Evolutionary conservation across 2,329 filamentous ascomycete species (phyloP), one percentile per base, ranked within the genome.

Genomic region (Verticillium nubilum): DNA sequence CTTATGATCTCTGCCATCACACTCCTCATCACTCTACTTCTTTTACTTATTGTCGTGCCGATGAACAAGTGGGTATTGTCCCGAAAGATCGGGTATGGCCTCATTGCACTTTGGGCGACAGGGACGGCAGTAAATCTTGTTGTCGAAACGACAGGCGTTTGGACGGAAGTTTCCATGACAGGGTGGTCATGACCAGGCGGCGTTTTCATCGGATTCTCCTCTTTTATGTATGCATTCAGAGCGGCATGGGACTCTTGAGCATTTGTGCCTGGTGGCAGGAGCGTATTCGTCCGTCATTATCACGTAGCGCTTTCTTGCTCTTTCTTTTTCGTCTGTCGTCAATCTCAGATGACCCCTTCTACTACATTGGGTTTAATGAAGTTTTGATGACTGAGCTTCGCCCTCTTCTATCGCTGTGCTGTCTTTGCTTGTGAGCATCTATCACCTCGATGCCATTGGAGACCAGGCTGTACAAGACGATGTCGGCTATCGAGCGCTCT

Each of bases 51-150:
- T 28, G 80, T 87, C 1, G 91, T 99, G 58, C 95, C 95, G 5
- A 70, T 89, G 77, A 96, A 95, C 73, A 86, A 86, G 64, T 97
- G 93, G 93, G 78, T 89, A 47, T 88, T 97, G 84, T 92, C 86
- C 70, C 83, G 87, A 58, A 87, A 81, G 72, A 91, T 99, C 66
- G 95, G 95, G 15, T 90, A 86, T 81, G 85, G 85, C 0, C 72
- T 98, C 67, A 89, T 99, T 67, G 81, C 77, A 10, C 74, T 98
- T 19, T 99, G 95, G 95, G 79, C 76, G 13, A 73, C 92, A 27
- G 93, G 90, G 69, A 98, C 94, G 0, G 69, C 90, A 33, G 78
- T 87, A 25, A 99, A 98, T 74, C 83, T 99, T 2, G 79, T 88
- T 52, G 83, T 96, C 17, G 95, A 99, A 74, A 68, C 94, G 52